These are phyloP conservation scores for Ophiocordyceps sinensis DNA, from an alignment of 2,329 filamentous ascomycete species.

Conservation along the genomic window DNA sequence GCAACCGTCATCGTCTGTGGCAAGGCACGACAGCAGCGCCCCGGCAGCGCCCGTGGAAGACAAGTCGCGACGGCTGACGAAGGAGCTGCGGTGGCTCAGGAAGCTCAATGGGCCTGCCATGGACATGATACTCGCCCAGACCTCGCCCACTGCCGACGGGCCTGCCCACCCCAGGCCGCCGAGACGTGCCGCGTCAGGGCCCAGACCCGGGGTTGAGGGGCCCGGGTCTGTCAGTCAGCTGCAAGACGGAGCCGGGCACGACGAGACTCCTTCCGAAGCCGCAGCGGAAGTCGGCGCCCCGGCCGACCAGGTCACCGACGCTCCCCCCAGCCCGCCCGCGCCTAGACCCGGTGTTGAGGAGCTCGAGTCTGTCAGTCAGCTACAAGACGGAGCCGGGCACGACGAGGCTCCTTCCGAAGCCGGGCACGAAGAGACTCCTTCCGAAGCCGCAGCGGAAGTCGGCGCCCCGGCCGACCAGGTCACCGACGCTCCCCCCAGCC, in stretches of 20 bases:
- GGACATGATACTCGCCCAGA: neutral
- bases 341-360: neutral
- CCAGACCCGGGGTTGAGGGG: neutral
- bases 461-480: neutral
- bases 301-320: neutral
- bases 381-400: neutral
- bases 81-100: constrained; percentile 1
- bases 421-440: neutral
- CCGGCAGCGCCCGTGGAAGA: neutral
- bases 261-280: neutral
- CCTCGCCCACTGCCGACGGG: neutral
- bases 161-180: neutral
- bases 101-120: neutral
- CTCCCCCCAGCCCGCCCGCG: neutral
- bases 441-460: too few relatives aligned
- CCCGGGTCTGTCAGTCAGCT: neutral
- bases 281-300: neutral
- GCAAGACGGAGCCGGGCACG: neutral
- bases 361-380: neutral
- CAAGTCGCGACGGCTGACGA: neutral
- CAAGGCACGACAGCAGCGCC: neutral
- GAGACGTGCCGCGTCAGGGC: neutral
- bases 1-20: neutral
- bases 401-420: neutral
- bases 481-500: neutral